Base-by-base conservation (phyloP, 164 flowering plant genomes). In the Kingdonia uniflora region DNA sequence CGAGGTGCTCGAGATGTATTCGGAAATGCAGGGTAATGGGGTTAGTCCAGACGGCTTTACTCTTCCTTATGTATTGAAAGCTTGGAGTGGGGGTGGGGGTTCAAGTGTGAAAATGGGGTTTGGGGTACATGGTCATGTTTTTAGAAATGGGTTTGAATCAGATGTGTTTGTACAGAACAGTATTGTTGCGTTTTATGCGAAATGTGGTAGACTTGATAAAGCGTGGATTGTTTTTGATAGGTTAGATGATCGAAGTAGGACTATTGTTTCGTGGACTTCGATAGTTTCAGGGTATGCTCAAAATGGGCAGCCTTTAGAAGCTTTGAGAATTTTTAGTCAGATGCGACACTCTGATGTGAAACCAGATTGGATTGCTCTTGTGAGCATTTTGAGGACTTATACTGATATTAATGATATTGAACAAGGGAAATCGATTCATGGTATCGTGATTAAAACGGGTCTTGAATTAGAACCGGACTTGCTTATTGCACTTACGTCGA, bases 1-100 rank as follows among this genome's bases (percentile, higher is more conserved):
- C 13, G 74, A 71, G 26, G 76, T 75, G 17, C 49, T 80, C 47
- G 65, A 70, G 6, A 44, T 81, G 78, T 90, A 80, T 63, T 40
- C 24, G 1, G 60, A 58, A 56, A 90, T 90, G 95, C 84, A 65
- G 22, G n/a, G 16, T 39, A 61, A 58, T 33, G 59, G 67, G n/a
- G 64, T 62, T 23, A 51, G 40, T 17, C 73, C 73, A 4, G 70
- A 69, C 52, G 60, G 67, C 40, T 69, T 69, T 38, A 69, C 73
- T n/a, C 54, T 69, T 49, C 73, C 73, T 17, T 56, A 55, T 46
- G 61, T 69, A 16, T 47, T 70, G 14, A 65, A 70, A 48, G 70
- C 70, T 42, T 69, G 73, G 42, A 55, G 66, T 35, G 58, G 64
- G 1, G 39, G 24, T 42, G 21, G 64, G 19, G 0, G 15, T 54